These are phyloP conservation scores for Fusarium chaquense DNA, from an alignment of 2,329 filamentous ascomycete species.

Conservation along the genomic window DNA sequence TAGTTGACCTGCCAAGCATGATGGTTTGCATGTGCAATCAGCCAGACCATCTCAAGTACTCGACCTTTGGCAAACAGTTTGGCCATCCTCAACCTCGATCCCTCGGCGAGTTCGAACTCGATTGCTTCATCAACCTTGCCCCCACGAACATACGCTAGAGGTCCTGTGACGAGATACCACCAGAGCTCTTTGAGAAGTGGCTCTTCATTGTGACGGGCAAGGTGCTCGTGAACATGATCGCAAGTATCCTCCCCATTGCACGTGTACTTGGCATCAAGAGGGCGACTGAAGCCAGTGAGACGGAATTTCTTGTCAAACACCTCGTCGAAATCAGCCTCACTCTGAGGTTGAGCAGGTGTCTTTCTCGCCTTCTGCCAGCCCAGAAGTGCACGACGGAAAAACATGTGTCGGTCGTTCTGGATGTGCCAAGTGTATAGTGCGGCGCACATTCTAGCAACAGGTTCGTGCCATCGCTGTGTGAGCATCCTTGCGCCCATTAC, in stretches of 20 bases:
- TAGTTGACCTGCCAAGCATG: constrained; percentile 51
- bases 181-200: constrained; percentile 38
- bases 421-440: constrained; percentile 51
- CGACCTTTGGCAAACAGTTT: constrained; percentile 39
- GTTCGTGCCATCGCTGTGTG: constrained; percentile 50
- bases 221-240: constrained; percentile 26
- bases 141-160: constrained; percentile 30
- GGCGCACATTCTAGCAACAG: constrained; percentile 50
- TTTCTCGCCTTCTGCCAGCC: constrained; percentile 50
- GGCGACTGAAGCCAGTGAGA: constrained; percentile 47
- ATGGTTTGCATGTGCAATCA: constrained; percentile 43
- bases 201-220: constrained; percentile 12
- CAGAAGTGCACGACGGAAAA: constrained; percentile 48
- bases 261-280: constrained; percentile 24
- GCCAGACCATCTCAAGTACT: constrained; percentile 43
- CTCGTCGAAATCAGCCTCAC: constrained; percentile 50
- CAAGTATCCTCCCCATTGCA: constrained; percentile 40
- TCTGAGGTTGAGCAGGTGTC: constrained; percentile 39
- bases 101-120: constrained; percentile 27
- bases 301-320: constrained; percentile 47
- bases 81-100: constrained; percentile 39
- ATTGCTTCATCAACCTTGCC: constrained; percentile 29
- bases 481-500: constrained; percentile 46
- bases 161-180: constrained; percentile 35
- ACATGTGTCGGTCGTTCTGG: constrained; percentile 51